Evolutionary conservation across 345 rosid genomes (phyloP).

Genomic region (Aquilaria yunnanensis): DNA sequence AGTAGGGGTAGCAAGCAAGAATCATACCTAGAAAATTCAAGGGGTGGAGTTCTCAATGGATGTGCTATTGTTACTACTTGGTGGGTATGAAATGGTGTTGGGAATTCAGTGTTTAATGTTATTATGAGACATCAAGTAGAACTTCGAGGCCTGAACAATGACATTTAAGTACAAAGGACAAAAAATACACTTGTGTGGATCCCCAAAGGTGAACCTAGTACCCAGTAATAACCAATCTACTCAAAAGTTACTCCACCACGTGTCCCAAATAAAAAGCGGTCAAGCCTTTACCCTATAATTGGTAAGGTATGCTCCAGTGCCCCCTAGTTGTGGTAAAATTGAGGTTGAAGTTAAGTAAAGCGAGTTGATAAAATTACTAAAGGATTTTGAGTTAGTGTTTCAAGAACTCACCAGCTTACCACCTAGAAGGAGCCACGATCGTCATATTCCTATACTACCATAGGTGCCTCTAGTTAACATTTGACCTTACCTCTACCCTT

Average conservation of each 20-base stretch:
- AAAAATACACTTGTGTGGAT: background rate
- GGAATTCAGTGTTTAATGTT: background rate
- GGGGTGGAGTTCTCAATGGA: too few relatives aligned
- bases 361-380: background rate
- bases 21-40: too few relatives aligned
- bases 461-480: background rate
- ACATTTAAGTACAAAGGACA: background rate
- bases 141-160: background rate
- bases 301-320: background rate
- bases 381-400: background rate
- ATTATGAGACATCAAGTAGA: background rate
- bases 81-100: background rate
- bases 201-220: too few relatives aligned
- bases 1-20: too few relatives aligned
- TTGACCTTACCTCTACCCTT: background rate
- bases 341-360: too few relatives aligned
- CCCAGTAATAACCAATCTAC: too few relatives aligned
- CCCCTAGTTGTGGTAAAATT: too few relatives aligned
- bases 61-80: too few relatives aligned
- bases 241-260: background rate
- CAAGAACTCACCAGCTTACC: background rate
- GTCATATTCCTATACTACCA: background rate
- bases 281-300: too few relatives aligned
- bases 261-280: too few relatives aligned
- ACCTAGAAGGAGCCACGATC: background rate